These are phyloP conservation scores for Camelina neglecta DNA, from an alignment of 345 rosid genomes.

Conservation along the genomic window DNA sequence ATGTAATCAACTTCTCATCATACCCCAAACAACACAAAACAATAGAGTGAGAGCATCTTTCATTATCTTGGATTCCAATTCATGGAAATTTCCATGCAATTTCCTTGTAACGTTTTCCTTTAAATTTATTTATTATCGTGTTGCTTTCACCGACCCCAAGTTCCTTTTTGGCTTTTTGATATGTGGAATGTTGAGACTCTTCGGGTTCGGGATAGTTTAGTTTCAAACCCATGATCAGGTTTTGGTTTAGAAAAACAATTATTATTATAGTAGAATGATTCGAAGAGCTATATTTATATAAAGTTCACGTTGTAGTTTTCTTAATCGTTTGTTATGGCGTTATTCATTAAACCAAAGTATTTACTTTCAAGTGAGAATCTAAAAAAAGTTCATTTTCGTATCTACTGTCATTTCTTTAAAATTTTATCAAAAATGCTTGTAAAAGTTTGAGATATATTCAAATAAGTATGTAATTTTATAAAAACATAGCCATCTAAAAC, in stretches of 20 bases:
- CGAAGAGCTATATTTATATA: neutral
- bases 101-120: constrained; percentile 15
- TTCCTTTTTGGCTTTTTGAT: constrained; percentile 14
- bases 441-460: too few relatives aligned
- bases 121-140: constrained; percentile 11
- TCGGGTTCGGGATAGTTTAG: neutral
- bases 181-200: constrained; percentile 14
- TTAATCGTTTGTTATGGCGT: too few relatives aligned
- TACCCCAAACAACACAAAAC: neutral
- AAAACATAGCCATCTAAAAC: too few relatives aligned
- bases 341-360: too few relatives aligned
- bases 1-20: constrained; percentile 15
- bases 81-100: constrained; percentile 42
- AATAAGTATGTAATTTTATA: too few relatives aligned
- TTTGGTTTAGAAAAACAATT: neutral
- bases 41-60: constrained; percentile 24
- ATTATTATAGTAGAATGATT: neutral
- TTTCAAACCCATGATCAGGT: neutral
- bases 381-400: too few relatives aligned
- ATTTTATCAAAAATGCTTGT: too few relatives aligned
- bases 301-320: constrained; percentile 6
- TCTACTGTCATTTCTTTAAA: too few relatives aligned
- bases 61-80: constrained; percentile 34
- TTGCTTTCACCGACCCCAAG: constrained; percentile 37
- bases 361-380: too few relatives aligned